Percentiles rank a stretch among this genome's conserved stretches.
Conservation (phyloP, 805 yeast species). For the Cyberlindnera misumaiensis region DNA sequence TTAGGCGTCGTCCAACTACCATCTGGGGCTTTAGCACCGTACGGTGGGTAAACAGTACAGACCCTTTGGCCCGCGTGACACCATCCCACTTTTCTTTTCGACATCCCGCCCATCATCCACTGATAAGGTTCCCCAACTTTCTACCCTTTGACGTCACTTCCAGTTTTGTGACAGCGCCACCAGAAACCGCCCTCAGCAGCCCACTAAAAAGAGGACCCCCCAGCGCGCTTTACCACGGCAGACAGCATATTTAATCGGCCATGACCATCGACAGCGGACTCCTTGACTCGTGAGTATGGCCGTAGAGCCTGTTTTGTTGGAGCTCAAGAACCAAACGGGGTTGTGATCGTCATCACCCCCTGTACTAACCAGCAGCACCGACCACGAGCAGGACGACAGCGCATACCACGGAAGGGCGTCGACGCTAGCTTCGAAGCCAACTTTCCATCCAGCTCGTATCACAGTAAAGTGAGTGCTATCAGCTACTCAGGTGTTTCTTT, state of each 20-base stretch:
- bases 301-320: too few relatives aligned
- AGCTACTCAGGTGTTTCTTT: constrained; percentile 5
- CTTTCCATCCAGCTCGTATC: constrained; percentile 26
- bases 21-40: too few relatives aligned
- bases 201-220: background rate
- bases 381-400: background rate
- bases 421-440: constrained; percentile 10
- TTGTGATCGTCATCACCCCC: too few relatives aligned
- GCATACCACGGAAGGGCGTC: constrained; percentile 11
- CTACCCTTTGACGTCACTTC: constrained; percentile 1
- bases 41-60: too few relatives aligned
- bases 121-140: background rate
- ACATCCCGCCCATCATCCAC: too few relatives aligned
- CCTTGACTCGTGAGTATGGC: background rate
- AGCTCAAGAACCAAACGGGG: too few relatives aligned
- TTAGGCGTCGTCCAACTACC: too few relatives aligned
- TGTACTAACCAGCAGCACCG: constrained; percentile 1
- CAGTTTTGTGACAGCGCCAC: background rate
- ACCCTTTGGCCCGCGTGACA: too few relatives aligned
- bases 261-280: constrained; percentile 3
- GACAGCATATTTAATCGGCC: too few relatives aligned
- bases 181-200: background rate
- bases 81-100: too few relatives aligned
- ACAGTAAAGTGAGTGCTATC: constrained; percentile 28
- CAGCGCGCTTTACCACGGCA: too few relatives aligned